These are phyloP conservation scores for Mortierella sp. DNA, from an alignment of 371 early-diverging fungal species.

Conservation along the genomic window DNA sequence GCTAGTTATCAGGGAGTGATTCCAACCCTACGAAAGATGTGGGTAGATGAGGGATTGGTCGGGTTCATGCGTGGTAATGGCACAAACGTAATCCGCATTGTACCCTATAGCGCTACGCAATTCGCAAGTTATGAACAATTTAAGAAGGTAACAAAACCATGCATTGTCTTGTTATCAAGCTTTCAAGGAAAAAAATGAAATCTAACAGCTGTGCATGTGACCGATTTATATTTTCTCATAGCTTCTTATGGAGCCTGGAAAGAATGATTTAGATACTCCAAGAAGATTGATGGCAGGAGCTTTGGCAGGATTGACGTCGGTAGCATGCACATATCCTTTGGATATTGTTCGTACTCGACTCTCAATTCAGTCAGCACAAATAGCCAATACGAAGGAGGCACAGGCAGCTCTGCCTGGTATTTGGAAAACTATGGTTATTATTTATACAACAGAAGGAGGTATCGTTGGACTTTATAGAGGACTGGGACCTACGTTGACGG, in stretches of 20 bases:
- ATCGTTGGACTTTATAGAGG: slow-evolving; percentile 87
- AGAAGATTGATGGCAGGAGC: slow-evolving; percentile 85
- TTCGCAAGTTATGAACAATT: slow-evolving; percentile 90
- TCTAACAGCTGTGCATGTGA: not conserved
- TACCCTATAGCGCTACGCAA: slow-evolving; percentile 92
- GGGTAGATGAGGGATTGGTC: slow-evolving; percentile 87
- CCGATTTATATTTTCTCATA: slow-evolving; percentile 5
- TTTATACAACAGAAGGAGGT: slow-evolving; percentile 86
- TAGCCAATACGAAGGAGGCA: slow-evolving; percentile 46
- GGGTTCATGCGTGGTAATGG: slow-evolving; percentile 95
- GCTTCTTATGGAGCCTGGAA: slow-evolving; percentile 75
- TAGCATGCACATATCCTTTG: slow-evolving; percentile 88
- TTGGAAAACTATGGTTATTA: slow-evolving; percentile 69
- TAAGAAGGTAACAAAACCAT: slow-evolving; percentile 60
- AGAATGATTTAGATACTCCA: slow-evolving; percentile 78
- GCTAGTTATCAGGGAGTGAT: slow-evolving; percentile 78
- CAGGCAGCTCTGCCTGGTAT: slow-evolving; percentile 77
- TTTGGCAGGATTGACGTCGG: slow-evolving; percentile 86
- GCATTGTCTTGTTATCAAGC: not conserved
- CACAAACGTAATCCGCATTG: slow-evolving; percentile 91
- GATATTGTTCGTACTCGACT: slow-evolving; percentile 92
- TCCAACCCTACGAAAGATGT: slow-evolving; percentile 83
- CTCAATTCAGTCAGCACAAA: slow-evolving; percentile 77
- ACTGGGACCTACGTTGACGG: slow-evolving; percentile 84
- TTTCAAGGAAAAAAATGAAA: not conserved